Percentiles rank a stretch among this genome's conserved stretches.
Evolutionary conservation across 495 filamentous ascomycete species (phyloP).

Genomic region (Neurospora sublineolata): DNA sequence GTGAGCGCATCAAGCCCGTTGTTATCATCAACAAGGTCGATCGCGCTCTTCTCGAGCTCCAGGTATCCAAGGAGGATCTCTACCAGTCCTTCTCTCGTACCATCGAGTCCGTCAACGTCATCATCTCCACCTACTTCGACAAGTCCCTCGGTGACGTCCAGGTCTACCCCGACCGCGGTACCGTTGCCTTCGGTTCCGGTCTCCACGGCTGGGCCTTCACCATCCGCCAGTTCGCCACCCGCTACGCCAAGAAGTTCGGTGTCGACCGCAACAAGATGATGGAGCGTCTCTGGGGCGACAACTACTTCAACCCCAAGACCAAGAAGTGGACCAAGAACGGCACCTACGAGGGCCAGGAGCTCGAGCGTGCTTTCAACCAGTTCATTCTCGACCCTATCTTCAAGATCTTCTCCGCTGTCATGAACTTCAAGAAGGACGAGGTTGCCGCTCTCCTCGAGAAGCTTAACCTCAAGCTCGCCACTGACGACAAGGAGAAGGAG

Average conservation of each 20-base stretch:
- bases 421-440: slow-evolving; percentile 98
- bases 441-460: slow-evolving; percentile 71
- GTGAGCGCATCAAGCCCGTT: slow-evolving; percentile 99
- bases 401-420: slow-evolving; percentile 88
- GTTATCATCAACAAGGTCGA: slow-evolving; percentile 99
- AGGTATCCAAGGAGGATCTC: slow-evolving; percentile 95
- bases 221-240: slow-evolving; percentile 90
- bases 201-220: slow-evolving; percentile 99
- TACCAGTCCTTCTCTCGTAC: slow-evolving; percentile 99
- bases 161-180: slow-evolving; percentile 93
- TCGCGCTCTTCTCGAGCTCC: slow-evolving; percentile 95
- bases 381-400: slow-evolving; percentile 99
- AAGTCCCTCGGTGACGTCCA: slow-evolving; percentile 94
- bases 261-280: slow-evolving; percentile 99
- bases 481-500: slow-evolving; percentile 84
- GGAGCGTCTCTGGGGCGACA: slow-evolving; percentile 99
- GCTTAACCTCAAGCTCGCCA: slow-evolving; percentile 78
- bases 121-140: slow-evolving; percentile 98
- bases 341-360: slow-evolving; percentile 68
- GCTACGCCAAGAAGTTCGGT: slow-evolving; percentile 99
- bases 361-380: slow-evolving; percentile 97
- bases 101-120: slow-evolving; percentile 99
- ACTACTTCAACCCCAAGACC: slow-evolving; percentile 98
- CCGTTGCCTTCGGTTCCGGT: slow-evolving; percentile 98
- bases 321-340: slow-evolving; percentile 96